Evolutionary conservation across 2,329 filamentous ascomycete species (phyloP), one percentile per base, ranked within the genome.

Genomic region (Exophiala sp.): DNA sequence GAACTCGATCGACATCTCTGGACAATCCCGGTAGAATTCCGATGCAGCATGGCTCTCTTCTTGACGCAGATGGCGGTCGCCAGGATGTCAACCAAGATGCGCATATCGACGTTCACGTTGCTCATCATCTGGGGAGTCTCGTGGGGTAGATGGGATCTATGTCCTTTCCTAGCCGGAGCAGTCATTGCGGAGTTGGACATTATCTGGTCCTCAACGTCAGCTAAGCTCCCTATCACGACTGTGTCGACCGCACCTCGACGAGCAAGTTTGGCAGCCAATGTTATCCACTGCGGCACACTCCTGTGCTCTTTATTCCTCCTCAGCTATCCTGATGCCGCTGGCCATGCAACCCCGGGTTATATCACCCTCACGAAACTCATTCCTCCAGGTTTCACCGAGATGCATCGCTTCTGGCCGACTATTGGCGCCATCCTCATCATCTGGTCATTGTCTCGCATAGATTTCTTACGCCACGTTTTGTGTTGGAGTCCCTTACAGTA

Each of bases 11-110:
- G 71, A 9, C 74, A 76, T 50, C 65, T 76, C 1, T 76, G 74
- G 74, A 75, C 73, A 6, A 75, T 76, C 20, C 72, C 73, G 1
- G 69, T 73, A 6, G 73, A 76, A 58, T 72, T 75, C 46, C 72
- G 73, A 39, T 71, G 71, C 56, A 75, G 72, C 2, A 68, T 69
- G 57, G 48, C 55, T 6, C 51, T 61, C 9, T 61, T 59, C 50
- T 24, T 61, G n/a, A 55, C 49, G 3, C 56, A 58, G 2, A 45
- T 59, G 32, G 46, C 53, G 40, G 50, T 55, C 11, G 49, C 57
- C 6, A 50, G 57, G 41, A 55, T 61, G 52, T 49, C 52, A 11
- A 52, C 34, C 20, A 42, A 35, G 14, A 16, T 55, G 14, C 39
- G 59, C 14, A 43, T 58, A 11, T 45, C 44, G 21, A 55, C 52